phyloP scores from a whole-genome alignment of 768 basidiomycete species.

The Botryobasidium botryosum region DNA sequence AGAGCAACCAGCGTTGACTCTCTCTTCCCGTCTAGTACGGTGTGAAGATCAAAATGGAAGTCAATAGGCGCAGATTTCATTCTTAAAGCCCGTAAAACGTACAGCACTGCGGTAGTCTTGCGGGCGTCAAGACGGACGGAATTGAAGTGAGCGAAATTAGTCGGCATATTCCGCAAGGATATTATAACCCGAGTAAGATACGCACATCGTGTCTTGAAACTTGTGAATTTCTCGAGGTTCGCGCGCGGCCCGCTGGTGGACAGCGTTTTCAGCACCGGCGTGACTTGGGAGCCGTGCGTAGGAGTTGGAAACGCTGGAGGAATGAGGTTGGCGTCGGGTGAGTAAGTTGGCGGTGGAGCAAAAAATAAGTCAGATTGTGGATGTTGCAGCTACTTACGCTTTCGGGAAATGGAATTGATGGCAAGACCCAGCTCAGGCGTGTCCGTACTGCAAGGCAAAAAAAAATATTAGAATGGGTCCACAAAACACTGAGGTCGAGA shows the following conservation, averaged over 20 bases:
- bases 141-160: constrained; percentile 10
- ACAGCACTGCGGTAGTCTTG: constrained; percentile 65
- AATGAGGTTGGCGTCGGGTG: too few relatives aligned
- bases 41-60: too few relatives aligned
- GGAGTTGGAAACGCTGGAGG: constrained; percentile 32
- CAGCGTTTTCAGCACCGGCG: constrained; percentile 45
- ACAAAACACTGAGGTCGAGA: too few relatives aligned
- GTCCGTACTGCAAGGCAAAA: constrained; percentile 40
- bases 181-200: constrained; percentile 4
- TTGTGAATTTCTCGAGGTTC: constrained; percentile 48
- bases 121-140: constrained; percentile 12
- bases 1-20: constrained; percentile 63
- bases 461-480: not conserved
- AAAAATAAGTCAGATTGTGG: too few relatives aligned
- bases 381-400: not conserved
- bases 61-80: not conserved
- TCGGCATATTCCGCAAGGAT: too few relatives aligned
- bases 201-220: constrained; percentile 60
- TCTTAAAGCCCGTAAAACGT: constrained; percentile 12
- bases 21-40: constrained; percentile 47
- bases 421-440: constrained; percentile 37
- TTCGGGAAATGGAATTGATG: constrained; percentile 2
- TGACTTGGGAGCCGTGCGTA: constrained; percentile 42
- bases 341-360: too few relatives aligned
- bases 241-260: constrained; percentile 46